Evolutionary conservation across 805 yeast genomes (phyloP).

Genomic region (Cyberlindnera meyerae): DNA sequence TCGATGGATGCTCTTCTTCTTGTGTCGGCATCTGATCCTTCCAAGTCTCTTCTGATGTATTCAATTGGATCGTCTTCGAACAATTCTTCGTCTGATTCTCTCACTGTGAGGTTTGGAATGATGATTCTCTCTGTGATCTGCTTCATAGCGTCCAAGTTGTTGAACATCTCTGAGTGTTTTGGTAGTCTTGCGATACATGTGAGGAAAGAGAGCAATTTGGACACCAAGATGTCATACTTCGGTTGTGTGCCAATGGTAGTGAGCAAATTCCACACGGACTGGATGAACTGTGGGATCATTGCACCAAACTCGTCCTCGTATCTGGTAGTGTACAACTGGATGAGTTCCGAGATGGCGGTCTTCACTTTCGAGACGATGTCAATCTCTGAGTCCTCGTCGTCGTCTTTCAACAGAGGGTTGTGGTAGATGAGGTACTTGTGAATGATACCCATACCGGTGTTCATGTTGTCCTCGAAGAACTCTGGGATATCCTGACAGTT

Average conservation of each 20-base stretch:
- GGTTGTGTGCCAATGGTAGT: slow-evolving; percentile 61
- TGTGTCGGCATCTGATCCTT: slow-evolving; percentile 91
- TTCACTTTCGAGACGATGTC: slow-evolving; percentile 69
- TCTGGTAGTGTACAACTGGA: slow-evolving; percentile 81
- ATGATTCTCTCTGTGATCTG: slow-evolving; percentile 80
- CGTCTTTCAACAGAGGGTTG: slow-evolving; percentile 49
- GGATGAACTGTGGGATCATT: slow-evolving; percentile 70
- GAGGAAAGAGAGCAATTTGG: slow-evolving; percentile 73
- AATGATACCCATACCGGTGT: slow-evolving; percentile 69
- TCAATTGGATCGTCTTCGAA: slow-evolving; percentile 98
- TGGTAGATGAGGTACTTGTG: slow-evolving; percentile 72
- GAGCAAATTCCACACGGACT: slow-evolving; percentile 75
- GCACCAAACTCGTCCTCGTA: slow-evolving; percentile 90
- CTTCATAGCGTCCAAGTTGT: slow-evolving; percentile 55
- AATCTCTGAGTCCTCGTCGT: slow-evolving; percentile 61
- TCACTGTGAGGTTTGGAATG: slow-evolving; percentile 79
- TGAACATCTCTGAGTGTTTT: slow-evolving; percentile 61
- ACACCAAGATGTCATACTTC: slow-evolving; percentile 80
- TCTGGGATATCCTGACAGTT: slow-evolving; percentile 98
- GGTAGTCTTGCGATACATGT: slow-evolving; percentile 75
- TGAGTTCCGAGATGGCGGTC: slow-evolving; percentile 77
- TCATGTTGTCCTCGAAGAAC: slow-evolving; percentile 88
- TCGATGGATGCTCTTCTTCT: slow-evolving; percentile 92
- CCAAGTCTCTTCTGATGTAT: slow-evolving; percentile 86
- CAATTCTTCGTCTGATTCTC: slow-evolving; percentile 85